Evolutionary conservation across 2,329 filamentous ascomycete species (phyloP).

Genomic region (Scedosporium apiospermum): DNA sequence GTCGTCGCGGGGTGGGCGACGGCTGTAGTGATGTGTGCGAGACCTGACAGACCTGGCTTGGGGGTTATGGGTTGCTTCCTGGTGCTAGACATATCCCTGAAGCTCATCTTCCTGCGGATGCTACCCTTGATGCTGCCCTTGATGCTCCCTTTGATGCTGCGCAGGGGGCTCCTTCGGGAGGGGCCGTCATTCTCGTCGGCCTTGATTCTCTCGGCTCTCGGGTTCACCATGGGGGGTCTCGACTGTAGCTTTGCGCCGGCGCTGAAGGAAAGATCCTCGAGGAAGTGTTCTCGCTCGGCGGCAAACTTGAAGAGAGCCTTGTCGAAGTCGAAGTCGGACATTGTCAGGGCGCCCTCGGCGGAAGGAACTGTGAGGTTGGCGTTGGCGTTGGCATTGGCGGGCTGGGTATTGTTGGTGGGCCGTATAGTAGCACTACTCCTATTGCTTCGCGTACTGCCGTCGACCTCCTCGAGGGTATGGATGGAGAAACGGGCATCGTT

Average conservation of each 20-base stretch:
- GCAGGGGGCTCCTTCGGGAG: constrained; percentile 45
- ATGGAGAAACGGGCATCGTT: constrained; percentile 42
- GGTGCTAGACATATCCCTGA: constrained; percentile 89
- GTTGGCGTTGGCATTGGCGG: neutral
- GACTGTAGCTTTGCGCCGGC: constrained; percentile 69
- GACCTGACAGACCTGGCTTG: constrained; percentile 50
- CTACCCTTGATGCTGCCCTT: constrained; percentile 81
- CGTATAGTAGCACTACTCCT: constrained; percentile 58
- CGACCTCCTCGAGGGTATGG: constrained; percentile 46
- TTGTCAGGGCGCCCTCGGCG: neutral
- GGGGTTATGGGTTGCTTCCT: constrained; percentile 73
- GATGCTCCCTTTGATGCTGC: constrained; percentile 65
- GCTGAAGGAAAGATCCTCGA: constrained; percentile 83
- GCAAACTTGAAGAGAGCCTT: constrained; percentile 89
- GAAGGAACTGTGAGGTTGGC: neutral
- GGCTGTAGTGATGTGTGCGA: constrained; percentile 3
- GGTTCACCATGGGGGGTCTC: constrained; percentile 63
- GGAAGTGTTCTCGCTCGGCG: constrained; percentile 84
- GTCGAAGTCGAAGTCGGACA: constrained; percentile 78
- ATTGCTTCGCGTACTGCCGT: constrained; percentile 50
- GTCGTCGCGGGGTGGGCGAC: neutral
- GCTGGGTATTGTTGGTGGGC: constrained; percentile 21
- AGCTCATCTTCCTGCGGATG: constrained; percentile 84
- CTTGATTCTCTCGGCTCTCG: constrained; percentile 73
- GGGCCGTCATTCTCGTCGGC: constrained; percentile 54